Base-by-base conservation (phyloP, 108 stramenopile genomes). In the Nitzschia palea region DNA sequence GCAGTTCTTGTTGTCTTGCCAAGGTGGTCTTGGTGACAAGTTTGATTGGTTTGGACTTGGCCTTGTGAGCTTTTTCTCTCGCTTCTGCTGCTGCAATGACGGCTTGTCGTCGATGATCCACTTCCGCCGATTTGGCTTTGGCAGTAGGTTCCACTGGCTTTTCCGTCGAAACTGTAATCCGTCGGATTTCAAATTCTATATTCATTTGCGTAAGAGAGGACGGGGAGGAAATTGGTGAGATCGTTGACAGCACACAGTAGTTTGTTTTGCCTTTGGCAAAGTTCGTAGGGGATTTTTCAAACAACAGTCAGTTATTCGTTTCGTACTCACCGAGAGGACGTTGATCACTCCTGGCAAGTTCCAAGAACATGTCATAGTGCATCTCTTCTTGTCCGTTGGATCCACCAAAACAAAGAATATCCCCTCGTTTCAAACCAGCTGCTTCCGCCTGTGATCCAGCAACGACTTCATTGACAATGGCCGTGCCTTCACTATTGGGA, bases 21-120 rank as follows among this genome's bases (percentile, higher is more conserved):
- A 73, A 32, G 5, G 69, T 64, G 9, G 61, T 53, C 44, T 84
- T 87, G 28, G 74, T 61, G 0, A 73, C 72, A 18, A 57, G 45
- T 35, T 62, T 62, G 17, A 82, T 78, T 2, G 84, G 82, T 59
- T 86, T 86, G 28, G 65, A 53, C 50, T 76, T 77, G 15, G 54
- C 56, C 59, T 90, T 89, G 65, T 82, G 70, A 22, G 76, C 82
- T 40, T 81, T 86, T 53, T 93, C 91, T 44, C 91, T 70, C 10
- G 86, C 86, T 71, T 90, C 91, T 0, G 87, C 91, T 22, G 91
- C 91, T 0, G 91, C 91, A 68, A 93, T 90, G 44, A 93, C 73
- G 14, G 91, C 91, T 59, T 88, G 83, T 40, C 86, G 80, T 2
- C 86, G 78, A 1, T 79, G 70, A 29, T 71, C 61, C 12, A 87